Evolutionary conservation across 2,329 filamentous ascomycete genomes (phyloP), one percentile per base, ranked within the genome.

Genomic region (Bipolaris victoriae): DNA sequence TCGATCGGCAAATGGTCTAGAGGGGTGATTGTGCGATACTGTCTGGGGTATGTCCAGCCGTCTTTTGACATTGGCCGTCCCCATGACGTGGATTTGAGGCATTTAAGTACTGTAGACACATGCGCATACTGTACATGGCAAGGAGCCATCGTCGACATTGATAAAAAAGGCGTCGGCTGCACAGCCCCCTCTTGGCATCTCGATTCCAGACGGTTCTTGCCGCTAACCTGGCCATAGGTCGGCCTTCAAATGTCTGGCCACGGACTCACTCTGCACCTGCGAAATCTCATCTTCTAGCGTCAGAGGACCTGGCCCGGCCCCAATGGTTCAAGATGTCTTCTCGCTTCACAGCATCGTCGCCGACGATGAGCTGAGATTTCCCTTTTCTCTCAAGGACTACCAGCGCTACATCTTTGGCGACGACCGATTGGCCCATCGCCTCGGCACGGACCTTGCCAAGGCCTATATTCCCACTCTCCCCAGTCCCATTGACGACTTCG

Each of bases 361-460:
- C 50, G 60, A 49, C 45, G 52, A 61, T 13, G 51, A 55, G 22
- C 54, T 57, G 37, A 58, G 41, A 13, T 67, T 67, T 43, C 67
- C 67, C 16, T 66, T 69, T 41, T 46, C 63, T 33, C 43, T 64
- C 53, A 61, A 59, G 13, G 65, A 68, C 37, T 69, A 68, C 47
- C 65, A 68, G 47, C 62, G 60, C 39, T 69, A 67, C 48, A 53
- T 68, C n/a, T 69, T 69, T 53, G 67, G 67, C 37, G 64, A 68
- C 57, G 64, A 63, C 57, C 61, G 55, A 54, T 57, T 67, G 65
- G 65, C 67, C 60, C 55, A 64, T 51, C 61, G 55, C 29, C 60
- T 68, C 49, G 67, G 67, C 60, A 69, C 64, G 52, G 64, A 67
- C 54, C 64, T 66, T 58, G 65, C 65, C 64, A 64, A 63, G 58